Conservation (phyloP, 2,329 filamentous ascomycete species). For the Alternaria panax region DNA sequence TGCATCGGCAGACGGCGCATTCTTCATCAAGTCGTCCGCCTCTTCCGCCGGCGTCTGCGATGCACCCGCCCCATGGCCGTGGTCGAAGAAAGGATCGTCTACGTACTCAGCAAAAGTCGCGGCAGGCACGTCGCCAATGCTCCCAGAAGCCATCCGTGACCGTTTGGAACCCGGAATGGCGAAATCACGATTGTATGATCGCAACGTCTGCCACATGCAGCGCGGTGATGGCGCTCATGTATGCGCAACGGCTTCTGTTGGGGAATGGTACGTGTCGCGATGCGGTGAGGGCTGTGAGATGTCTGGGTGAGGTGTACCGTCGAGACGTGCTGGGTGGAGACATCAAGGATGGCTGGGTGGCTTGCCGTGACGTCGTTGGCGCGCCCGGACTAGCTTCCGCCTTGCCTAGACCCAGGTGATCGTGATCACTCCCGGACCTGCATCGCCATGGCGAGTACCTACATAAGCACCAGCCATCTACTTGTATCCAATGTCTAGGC, state of each 20-base stretch:
- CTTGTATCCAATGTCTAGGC: not conserved
- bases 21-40: conserved; percentile 13
- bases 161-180: conserved; percentile 49
- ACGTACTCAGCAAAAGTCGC: conserved; percentile 63
- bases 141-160: conserved; percentile 56
- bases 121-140: conserved; percentile 57
- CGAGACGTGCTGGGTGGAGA: conserved; percentile 1
- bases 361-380: conserved; percentile 5
- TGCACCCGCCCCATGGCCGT: conserved; percentile 15
- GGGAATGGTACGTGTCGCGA: not conserved
- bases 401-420: not conserved
- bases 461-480: not conserved
- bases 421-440: not conserved
- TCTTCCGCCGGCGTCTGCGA: conserved; percentile 22
- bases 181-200: conserved; percentile 50
- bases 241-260: conserved; percentile 12
- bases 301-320: conserved; percentile 3
- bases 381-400: not conserved
- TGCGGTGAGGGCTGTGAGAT: conserved; percentile 2
- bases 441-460: not conserved
- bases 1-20: conserved; percentile 26
- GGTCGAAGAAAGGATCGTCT: conserved; percentile 33
- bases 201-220: conserved; percentile 48
- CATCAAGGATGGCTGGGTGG: conserved; percentile 1
- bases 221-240: conserved; percentile 38